Conservation (phyloP, 2,329 filamentous ascomycete genomes). For the Tolypocladium inflatum region DNA sequence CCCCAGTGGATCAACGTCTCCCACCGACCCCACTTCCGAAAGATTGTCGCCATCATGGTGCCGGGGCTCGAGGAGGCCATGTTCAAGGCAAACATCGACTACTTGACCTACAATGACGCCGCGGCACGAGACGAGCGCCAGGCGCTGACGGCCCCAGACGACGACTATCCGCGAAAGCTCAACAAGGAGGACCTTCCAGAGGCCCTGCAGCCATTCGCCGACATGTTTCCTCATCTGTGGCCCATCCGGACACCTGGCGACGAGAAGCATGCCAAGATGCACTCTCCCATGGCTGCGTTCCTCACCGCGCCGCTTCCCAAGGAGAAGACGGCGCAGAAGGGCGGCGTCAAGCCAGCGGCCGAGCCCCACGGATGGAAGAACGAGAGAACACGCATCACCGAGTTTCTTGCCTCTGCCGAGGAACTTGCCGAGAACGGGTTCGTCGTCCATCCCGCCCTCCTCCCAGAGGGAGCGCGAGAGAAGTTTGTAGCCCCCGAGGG, state of each 20-base stretch:
- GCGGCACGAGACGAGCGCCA: constrained; percentile 18
- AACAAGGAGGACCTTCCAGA: constrained; percentile 40
- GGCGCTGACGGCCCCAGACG: constrained; percentile 40
- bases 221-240: constrained; percentile 84
- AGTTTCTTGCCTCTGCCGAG: constrained; percentile 61
- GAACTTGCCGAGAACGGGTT: constrained; percentile 81
- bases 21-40: constrained; percentile 56
- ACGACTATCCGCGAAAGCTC: constrained; percentile 49
- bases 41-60: constrained; percentile 84
- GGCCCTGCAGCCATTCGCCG: constrained; percentile 56
- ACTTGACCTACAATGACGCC: constrained; percentile 31
- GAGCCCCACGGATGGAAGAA: constrained; percentile 62
- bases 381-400: constrained; percentile 70
- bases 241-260: constrained; percentile 83
- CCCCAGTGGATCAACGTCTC: constrained; percentile 57
- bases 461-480: constrained; percentile 47
- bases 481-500: constrained; percentile 51
- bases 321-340: constrained; percentile 49
- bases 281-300: constrained; percentile 81
- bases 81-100: constrained; percentile 58
- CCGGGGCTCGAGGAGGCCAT: constrained; percentile 85
- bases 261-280: constrained; percentile 67
- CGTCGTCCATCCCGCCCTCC: constrained; percentile 69
- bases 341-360: constrained; percentile 48
- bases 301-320: constrained; percentile 65